These are phyloP conservation scores for Dendrobium huoshanense DNA, from an alignment of 106 monocot genomes.

Conservation along the genomic window DNA sequence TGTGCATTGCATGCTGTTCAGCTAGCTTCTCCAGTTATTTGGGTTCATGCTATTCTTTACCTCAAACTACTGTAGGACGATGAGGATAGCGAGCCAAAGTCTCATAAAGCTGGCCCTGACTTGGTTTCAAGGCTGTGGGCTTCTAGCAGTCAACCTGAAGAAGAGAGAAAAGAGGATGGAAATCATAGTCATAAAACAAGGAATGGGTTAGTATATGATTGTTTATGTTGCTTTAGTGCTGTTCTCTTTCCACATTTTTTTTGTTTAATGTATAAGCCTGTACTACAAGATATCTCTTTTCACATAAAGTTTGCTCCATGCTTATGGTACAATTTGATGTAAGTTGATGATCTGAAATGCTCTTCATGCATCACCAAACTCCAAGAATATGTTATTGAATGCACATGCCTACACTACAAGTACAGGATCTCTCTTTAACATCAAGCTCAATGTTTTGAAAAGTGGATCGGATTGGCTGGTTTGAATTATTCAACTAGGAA, in stretches of 20 bases:
- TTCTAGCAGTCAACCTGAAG: conserved; percentile 25
- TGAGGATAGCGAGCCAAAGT: conserved; percentile 18
- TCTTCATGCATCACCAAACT: background rate
- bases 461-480: too few relatives aligned
- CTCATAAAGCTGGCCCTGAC: conserved; percentile 12
- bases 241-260: background rate
- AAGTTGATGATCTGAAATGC: background rate
- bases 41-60: conserved; percentile 90
- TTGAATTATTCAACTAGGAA: too few relatives aligned
- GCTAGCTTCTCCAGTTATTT: conserved; percentile 87
- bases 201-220: conserved; percentile 29
- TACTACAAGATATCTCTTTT: background rate
- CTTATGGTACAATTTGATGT: background rate
- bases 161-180: conserved; percentile 32
- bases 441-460: too few relatives aligned
- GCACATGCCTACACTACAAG: too few relatives aligned
- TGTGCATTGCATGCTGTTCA: conserved; percentile 51
- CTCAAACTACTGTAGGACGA: conserved; percentile 96
- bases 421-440: too few relatives aligned
- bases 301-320: background rate
- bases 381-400: background rate
- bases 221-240: background rate
- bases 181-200: conserved; percentile 30
- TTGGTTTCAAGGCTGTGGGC: conserved; percentile 11
- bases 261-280: background rate